Percentiles rank a stretch among this genome's conserved stretches.
These are phyloP conservation scores for Taxillus chinensis DNA, from an alignment of 164 flowering plant species.

Conservation along the genomic window DNA sequence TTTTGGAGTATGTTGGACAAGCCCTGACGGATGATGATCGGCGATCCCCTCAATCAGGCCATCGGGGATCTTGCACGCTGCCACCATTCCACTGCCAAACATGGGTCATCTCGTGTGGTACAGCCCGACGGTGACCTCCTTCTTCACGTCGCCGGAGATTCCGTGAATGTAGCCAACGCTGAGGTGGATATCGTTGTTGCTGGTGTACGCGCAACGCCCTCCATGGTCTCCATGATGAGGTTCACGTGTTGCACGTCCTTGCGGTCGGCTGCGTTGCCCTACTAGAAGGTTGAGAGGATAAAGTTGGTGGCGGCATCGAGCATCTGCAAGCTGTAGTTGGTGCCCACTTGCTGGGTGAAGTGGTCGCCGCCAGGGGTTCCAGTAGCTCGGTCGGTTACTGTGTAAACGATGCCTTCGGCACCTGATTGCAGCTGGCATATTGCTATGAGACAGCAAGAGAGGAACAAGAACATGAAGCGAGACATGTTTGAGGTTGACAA, in stretches of 20 bases:
- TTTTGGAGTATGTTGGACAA: no score
- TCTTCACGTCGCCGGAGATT: slow-evolving; percentile 37
- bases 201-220: slow-evolving; percentile 45
- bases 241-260: slow-evolving; percentile 25
- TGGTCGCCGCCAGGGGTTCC: slow-evolving; percentile 37
- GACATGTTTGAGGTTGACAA: slow-evolving; percentile 8
- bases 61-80: slow-evolving; percentile 35
- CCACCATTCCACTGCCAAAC: slow-evolving; percentile 70
- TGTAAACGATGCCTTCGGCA: slow-evolving; percentile 29
- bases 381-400: slow-evolving; percentile 31
- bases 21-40: no score
- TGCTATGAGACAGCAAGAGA: slow-evolving; percentile 13
- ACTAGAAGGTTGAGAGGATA: slow-evolving; percentile 51
- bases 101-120: slow-evolving; percentile 58
- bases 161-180: slow-evolving; percentile 27
- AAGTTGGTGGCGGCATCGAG: slow-evolving; percentile 33
- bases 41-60: slow-evolving; percentile 67
- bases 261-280: slow-evolving; percentile 24
- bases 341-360: slow-evolving; percentile 36
- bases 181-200: slow-evolving; percentile 34
- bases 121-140: slow-evolving; percentile 41
- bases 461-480: slow-evolving; percentile 1
- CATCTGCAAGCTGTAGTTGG: slow-evolving; percentile 24
- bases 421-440: slow-evolving; percentile 4
- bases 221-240: slow-evolving; percentile 30